Conservation (phyloP, 768 basidiomycete genomes). For the Psilocybe subaeruginosa region DNA sequence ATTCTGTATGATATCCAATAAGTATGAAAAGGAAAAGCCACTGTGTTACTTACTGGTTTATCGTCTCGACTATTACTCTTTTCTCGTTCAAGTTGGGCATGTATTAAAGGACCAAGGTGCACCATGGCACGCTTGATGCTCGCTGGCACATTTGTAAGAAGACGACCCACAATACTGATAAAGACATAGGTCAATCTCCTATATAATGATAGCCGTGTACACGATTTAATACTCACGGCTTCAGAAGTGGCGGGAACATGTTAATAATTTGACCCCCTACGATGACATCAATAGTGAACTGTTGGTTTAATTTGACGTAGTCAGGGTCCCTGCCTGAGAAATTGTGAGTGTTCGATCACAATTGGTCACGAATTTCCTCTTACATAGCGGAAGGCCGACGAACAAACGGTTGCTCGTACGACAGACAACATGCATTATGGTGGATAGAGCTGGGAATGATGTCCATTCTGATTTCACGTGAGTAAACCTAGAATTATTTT, state of each 20-base stretch:
- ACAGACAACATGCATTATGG: constrained; percentile 8
- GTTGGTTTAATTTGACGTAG: constrained; percentile 13
- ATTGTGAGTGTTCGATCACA: background rate
- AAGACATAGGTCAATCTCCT: background rate
- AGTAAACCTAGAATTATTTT: background rate
- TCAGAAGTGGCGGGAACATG: constrained; percentile 13
- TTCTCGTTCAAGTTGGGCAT: background rate
- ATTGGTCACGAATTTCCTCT: background rate
- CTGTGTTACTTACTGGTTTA: background rate
- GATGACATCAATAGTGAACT: constrained; percentile 17
- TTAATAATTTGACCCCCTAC: constrained; percentile 6
- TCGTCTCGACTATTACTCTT: background rate
- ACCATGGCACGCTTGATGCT: background rate
- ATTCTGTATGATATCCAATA: constrained; percentile 14
- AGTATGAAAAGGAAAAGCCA: background rate
- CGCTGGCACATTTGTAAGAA: constrained; percentile 1
- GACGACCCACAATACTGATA: constrained; percentile 9
- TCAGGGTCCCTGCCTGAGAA: constrained; percentile 18
- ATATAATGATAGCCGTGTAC: background rate
- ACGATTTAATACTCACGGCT: constrained; percentile 10
- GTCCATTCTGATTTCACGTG: background rate
- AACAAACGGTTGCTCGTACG: constrained; percentile 8
- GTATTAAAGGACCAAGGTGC: constrained; percentile 1
- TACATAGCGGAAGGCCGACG: constrained; percentile 10
- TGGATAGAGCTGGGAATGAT: background rate